phyloP scores from a whole-genome alignment of 805 yeast genomes.

The Maudiozyma serrabonitensis region DNA sequence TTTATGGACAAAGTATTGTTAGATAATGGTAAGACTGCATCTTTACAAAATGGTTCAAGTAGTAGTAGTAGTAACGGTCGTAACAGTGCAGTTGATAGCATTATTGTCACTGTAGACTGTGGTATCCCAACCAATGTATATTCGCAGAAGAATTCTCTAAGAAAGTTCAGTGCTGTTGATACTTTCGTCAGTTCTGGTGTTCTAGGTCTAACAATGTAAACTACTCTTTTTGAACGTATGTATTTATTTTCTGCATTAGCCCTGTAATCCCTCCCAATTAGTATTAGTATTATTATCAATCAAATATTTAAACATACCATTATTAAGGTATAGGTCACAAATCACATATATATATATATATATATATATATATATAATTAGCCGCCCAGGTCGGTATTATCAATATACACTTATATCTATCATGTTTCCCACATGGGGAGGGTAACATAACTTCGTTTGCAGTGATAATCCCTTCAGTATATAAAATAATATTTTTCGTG shows the following conservation, averaged over 20 bases:
- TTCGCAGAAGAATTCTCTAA: conserved; percentile 31
- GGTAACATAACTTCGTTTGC: background rate
- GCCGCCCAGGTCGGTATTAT: background rate
- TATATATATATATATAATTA: too few relatives aligned
- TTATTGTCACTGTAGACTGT: conserved; percentile 55
- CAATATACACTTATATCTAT: background rate
- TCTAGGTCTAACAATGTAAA: conserved; percentile 1
- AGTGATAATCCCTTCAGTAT: too few relatives aligned
- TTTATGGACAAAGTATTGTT: conserved; percentile 1
- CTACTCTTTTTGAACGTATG: background rate
- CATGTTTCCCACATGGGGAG: background rate
- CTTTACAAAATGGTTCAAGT: background rate
- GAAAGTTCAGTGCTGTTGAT: conserved; percentile 38
- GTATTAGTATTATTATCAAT: too few relatives aligned
- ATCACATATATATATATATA: too few relatives aligned
- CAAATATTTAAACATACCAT: too few relatives aligned
- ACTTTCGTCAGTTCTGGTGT: conserved; percentile 11
- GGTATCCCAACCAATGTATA: conserved; percentile 57
- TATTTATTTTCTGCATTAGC: background rate
- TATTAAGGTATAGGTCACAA: too few relatives aligned
- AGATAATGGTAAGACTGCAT: background rate
- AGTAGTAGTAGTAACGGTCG: background rate
- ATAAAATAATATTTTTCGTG: too few relatives aligned
- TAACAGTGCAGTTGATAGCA: background rate
- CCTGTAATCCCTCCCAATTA: background rate